Evolutionary conservation across 208 protist species (phyloP), one percentile per base, ranked within the genome.

Genomic region (Porcisia hertigi): DNA sequence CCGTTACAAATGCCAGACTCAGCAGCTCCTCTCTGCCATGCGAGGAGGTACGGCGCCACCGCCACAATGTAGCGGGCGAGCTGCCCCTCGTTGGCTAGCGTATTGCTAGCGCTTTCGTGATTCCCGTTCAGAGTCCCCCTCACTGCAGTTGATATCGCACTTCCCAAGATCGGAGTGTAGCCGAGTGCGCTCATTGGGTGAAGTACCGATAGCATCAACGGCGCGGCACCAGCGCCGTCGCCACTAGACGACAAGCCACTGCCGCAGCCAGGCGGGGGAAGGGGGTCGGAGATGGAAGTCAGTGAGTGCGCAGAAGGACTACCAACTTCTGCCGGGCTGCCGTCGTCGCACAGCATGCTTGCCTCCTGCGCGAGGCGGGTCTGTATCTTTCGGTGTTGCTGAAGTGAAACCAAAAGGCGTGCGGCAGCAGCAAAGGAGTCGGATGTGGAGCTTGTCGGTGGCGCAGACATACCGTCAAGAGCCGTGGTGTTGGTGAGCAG

Each of bases 141-240:
- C 20, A 39, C 20, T 36, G 16, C 54, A 11, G 69, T 34, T 12
- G 54, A 39, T 2, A 23, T 18, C 23, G 47, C 23, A n/a, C 53
- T 66, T 36, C 57, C 34, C 18, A 82, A 36, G 75, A 87, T 67
- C 5, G 88, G 78, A n/a, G 82, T 71, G 74, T 92, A 92, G 3
- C 84, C 86, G 14, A 88, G 41, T 9, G 83, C 78, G 25, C 80
- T 78, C 69, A 90, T 49, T 41, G 88, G 73, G 41, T 86, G 83
- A 53, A 72, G 77, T 34, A 85, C 80, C 12, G 78, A 79, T 49
- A 92, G 66, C 47, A 92, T 64, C 53, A 83, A 64, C 23, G 76
- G 41, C 12, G 39, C 58, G 23, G 23, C 39, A 23, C 4, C 57
- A 43, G 62, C 53, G 62, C 53, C 25, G 25, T 57, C 25, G 49